Evolutionary conservation across 305 asterid species (phyloP).

Genomic region (Lippia alba): DNA sequence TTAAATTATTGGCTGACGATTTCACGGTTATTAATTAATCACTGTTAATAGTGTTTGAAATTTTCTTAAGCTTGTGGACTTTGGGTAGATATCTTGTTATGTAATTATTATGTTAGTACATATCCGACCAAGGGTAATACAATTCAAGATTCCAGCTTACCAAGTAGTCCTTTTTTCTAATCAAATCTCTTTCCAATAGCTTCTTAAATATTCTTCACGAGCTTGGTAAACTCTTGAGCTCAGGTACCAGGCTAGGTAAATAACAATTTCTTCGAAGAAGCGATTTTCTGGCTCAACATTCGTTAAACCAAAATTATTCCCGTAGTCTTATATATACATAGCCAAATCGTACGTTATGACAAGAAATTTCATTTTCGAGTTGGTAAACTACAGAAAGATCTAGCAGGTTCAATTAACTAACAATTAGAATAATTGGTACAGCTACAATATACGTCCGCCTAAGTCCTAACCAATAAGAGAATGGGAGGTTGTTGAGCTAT

Average conservation of each 20-base stretch:
- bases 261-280: constrained; percentile 20
- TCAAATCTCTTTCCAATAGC: not conserved
- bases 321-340: not conserved
- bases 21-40: too few species aligned
- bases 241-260: constrained; percentile 40
- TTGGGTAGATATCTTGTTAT: not conserved
- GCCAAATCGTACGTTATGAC: not conserved
- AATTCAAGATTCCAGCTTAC: constrained; percentile 19
- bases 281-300: constrained; percentile 10
- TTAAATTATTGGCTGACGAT: too few species aligned
- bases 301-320: constrained; percentile 17
- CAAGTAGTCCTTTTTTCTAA: not conserved
- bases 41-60: too few species aligned
- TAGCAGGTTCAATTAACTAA: not conserved
- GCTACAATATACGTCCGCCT: not conserved
- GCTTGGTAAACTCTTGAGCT: constrained; percentile 33
- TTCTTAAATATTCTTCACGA: constrained; percentile 15
- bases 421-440: not conserved
- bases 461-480: constrained; percentile 11
- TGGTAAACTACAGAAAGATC: not conserved
- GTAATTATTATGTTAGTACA: not conserved
- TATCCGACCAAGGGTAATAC: constrained; percentile 1
- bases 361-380: not conserved
- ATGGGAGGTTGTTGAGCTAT: constrained; percentile 37
- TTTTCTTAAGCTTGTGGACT: constrained; percentile 8